Base-by-base conservation (phyloP, 2,329 filamentous ascomycete species). In the Alternaria postmessia region DNA sequence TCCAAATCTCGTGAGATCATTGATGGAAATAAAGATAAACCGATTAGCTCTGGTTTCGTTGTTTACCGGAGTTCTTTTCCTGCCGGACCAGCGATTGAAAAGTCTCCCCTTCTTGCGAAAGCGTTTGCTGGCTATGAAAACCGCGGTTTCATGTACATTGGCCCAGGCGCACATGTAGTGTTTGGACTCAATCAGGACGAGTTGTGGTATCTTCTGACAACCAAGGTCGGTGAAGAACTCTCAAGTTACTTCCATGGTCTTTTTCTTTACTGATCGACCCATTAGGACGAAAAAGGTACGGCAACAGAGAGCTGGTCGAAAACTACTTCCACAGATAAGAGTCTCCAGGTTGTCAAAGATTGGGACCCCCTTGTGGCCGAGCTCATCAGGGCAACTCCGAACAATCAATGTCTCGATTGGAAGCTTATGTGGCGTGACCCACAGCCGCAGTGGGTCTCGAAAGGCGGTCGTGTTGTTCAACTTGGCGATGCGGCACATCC, bases 21-120 rank as follows among this genome's bases (percentile, higher is more conserved):
- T 6, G 22, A 24, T 24, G 22, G 22, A 14, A 47, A 14, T 0
- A 22, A 26, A 12, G 22, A 41, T 18, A 49, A 32, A 12, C 30
- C 60, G 18, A 55, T 59, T 7, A 60, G 51, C 20, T 52, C 57
- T 14, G 60, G 51, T 14, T 49, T 51, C 18, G 34, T 53, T 14
- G 22, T 57, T 1, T 57, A 57, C 28, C 7, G 54, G 7, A n/a
- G 18, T 42, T 46, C 26, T 43, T 24, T 20, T 16, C 18, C 44
- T n/a, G n/a, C 22, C 7, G 18, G 26, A 12, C 26, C 38, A 14
- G 34, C 36, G 5, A 48, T 57, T 3, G 24, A 52, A 32, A 32
- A 57, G 47, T 52, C 57, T 32, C 38, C 38, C 9, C 53, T 61
- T n/a, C 51, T 61, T 36, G 54, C 58, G 24, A 47, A 22, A 12